A percentile compares a stretch with the other conserved stretches of the same genome.
Conservation (phyloP, 164 flowering plant species). For the Dillenia suffruticosa region DNA sequence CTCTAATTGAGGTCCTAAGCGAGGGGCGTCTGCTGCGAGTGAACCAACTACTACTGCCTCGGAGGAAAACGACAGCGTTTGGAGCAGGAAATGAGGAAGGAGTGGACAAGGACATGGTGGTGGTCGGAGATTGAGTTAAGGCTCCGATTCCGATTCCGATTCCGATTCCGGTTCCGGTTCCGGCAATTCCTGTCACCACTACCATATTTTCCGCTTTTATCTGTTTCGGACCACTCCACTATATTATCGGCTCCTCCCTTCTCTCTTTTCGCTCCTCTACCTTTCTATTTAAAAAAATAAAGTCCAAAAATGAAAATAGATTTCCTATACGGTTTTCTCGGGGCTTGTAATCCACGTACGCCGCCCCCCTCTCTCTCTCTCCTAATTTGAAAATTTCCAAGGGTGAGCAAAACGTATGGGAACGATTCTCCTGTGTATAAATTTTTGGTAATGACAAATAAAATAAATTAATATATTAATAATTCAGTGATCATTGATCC, state of each 20-base stretch:
- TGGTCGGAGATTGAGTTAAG: slow-evolving; percentile 13
- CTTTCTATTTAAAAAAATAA: not conserved
- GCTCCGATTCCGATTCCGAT: slow-evolving; percentile 23
- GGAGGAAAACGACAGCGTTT: slow-evolving; percentile 14
- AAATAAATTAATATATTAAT: no score
- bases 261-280: not conserved
- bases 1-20: slow-evolving; percentile 4
- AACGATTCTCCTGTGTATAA: no score
- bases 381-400: no score
- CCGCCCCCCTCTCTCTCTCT: no score
- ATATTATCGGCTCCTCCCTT: no score
- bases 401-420: no score
- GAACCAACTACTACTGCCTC: slow-evolving; percentile 1
- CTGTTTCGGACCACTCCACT: slow-evolving; percentile 31
- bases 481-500: no score
- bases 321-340: no score
- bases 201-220: slow-evolving; percentile 20
- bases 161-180: slow-evolving; percentile 1
- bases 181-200: no score
- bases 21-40: slow-evolving; percentile 13
- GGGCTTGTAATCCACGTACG: no score
- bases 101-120: slow-evolving; percentile 15
- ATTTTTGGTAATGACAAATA: no score
- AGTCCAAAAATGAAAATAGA: no score
- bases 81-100: slow-evolving; percentile 19